Conservation (phyloP, 768 basidiomycete genomes). For the Galerina marginata region DNA sequence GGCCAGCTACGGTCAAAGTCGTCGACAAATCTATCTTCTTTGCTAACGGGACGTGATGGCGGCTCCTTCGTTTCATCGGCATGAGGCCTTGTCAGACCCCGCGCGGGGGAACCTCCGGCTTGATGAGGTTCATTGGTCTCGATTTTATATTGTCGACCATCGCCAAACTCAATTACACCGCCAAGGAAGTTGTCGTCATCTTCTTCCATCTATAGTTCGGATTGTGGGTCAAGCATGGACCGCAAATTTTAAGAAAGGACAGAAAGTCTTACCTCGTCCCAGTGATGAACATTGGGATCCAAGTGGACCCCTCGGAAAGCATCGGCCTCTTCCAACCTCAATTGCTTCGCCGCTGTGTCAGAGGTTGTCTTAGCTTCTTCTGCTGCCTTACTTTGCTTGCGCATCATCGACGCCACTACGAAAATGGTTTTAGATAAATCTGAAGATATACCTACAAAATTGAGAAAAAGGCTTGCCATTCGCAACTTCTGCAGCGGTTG, state of each 20-base stretch:
- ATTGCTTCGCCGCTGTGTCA: constrained; percentile 64
- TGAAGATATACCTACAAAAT: constrained; percentile 26
- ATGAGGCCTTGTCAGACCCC: constrained; percentile 2
- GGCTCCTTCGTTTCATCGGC: constrained; percentile 31
- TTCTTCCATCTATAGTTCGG: constrained; percentile 73
- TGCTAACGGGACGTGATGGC: constrained; percentile 59
- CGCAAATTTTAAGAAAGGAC: background rate
- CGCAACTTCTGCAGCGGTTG: constrained; percentile 95
- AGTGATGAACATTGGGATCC: constrained; percentile 93
- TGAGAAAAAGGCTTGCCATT: constrained; percentile 59
- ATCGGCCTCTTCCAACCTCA: constrained; percentile 82
- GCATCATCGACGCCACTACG: constrained; percentile 31
- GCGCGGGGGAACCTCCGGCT: constrained; percentile 25
- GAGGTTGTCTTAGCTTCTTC: constrained; percentile 51
- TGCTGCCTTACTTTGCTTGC: constrained; percentile 40
- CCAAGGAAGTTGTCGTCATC: constrained; percentile 91
- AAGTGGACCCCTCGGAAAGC: constrained; percentile 94
- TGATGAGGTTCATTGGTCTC: constrained; percentile 50
- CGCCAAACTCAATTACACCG: constrained; percentile 93
- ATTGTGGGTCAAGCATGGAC: constrained; percentile 6
- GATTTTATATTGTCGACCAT: constrained; percentile 91
- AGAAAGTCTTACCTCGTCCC: constrained; percentile 85
- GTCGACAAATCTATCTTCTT: constrained; percentile 89
- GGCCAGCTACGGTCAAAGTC: constrained; percentile 98
- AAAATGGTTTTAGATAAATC: constrained; percentile 8